Evolutionary conservation across 768 basidiomycete species (phyloP).

Genomic region (Russula griseocarnosa): DNA sequence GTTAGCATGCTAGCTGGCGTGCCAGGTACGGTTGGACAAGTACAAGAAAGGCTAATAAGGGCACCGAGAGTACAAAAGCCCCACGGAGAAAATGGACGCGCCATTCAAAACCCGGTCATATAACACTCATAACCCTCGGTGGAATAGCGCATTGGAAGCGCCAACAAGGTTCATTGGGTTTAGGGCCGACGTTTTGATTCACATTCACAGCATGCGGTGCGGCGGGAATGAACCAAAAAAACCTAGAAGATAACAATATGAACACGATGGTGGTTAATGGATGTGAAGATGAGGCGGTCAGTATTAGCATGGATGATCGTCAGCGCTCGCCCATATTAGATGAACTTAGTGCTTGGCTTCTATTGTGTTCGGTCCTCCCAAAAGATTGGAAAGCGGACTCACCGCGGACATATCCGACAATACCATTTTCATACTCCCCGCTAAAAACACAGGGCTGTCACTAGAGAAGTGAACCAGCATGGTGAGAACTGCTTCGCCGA

Average conservation of each 20-base stretch:
- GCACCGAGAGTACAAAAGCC: not conserved
- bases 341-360: conserved; percentile 84
- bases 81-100: not conserved
- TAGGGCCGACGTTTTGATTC: not conserved
- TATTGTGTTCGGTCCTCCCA: conserved; percentile 65
- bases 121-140: not conserved
- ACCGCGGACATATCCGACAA: conserved; percentile 30
- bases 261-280: conserved; percentile 19
- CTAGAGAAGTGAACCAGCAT: too few relatives aligned
- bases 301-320: conserved; percentile 84
- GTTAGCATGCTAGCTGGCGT: not conserved
- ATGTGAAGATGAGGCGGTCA: conserved; percentile 42
- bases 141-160: not conserved
- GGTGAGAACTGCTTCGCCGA: not conserved
- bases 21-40: conserved; percentile 5
- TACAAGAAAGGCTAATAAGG: conserved; percentile 12
- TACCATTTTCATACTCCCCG: not conserved
- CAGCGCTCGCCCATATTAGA: conserved; percentile 64
- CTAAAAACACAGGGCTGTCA: not conserved
- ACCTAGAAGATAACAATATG: conserved; percentile 4
- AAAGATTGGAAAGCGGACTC: conserved; percentile 33
- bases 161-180: not conserved
- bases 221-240: not conserved
- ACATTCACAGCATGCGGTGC: not conserved
- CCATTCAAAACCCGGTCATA: not conserved